Evolutionary conservation across 2,329 filamentous ascomycete species (phyloP).

Genomic region (Coniochaeta sp.): DNA sequence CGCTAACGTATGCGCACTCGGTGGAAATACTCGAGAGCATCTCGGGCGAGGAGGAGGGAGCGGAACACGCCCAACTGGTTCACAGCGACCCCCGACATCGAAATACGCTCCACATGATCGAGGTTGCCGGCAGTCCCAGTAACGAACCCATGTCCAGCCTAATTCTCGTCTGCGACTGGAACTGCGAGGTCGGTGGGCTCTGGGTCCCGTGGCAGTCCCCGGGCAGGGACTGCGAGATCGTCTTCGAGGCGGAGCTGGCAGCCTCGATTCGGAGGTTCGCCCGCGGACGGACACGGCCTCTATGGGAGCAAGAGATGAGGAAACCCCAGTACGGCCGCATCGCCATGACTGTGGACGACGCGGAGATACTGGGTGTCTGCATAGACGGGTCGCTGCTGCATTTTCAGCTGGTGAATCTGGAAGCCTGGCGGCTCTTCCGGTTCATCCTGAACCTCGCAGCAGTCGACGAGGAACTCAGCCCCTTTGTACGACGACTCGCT

Average conservation of each 20-base stretch:
- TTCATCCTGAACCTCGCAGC: constrained; percentile 65
- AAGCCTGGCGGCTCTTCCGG: constrained; percentile 61
- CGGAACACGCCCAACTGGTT: constrained; percentile 23
- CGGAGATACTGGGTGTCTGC: constrained; percentile 55
- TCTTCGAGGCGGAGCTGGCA: constrained; percentile 51
- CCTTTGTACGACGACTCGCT: constrained; percentile 26
- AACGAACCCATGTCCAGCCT: constrained; percentile 27
- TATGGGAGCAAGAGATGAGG: constrained; percentile 34
- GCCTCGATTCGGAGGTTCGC: constrained; percentile 50
- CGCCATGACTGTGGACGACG: constrained; percentile 32
- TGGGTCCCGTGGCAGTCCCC: constrained; percentile 39
- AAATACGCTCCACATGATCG: constrained; percentile 37
- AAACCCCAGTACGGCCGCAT: constrained; percentile 33
- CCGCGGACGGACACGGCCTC: constrained; percentile 42
- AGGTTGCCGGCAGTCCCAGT: constrained; percentile 28
- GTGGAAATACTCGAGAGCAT: constrained; percentile 41
- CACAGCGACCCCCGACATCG: constrained; percentile 40
- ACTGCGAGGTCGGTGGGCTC: constrained; percentile 38
- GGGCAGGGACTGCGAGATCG: constrained; percentile 31
- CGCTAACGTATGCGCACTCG: constrained; percentile 46
- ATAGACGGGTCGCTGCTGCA: constrained; percentile 64
- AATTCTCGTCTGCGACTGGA: constrained; percentile 39
- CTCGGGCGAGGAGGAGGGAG: constrained; percentile 21
- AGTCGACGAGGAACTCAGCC: constrained; percentile 37
- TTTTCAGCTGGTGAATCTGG: constrained; percentile 56